Base-by-base conservation (phyloP, 2,329 filamentous ascomycete genomes). In the Venturia asperata region DNA sequence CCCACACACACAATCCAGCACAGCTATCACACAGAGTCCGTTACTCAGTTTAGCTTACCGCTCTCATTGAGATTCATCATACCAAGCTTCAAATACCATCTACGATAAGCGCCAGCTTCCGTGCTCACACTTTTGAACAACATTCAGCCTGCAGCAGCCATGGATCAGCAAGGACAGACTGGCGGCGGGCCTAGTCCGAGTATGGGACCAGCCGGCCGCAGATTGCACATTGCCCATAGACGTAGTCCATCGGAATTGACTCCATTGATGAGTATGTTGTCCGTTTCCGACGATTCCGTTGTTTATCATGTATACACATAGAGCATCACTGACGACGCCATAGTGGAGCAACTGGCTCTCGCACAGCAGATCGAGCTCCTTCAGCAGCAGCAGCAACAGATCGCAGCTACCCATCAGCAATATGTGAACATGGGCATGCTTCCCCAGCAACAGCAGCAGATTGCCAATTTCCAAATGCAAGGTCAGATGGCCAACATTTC, bases 371-470 rank as follows among this genome's bases (percentile, higher is more conserved):
- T 97, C 74, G 93, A 97, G 79, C 85, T 95, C 75, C 84, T 97
- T 74, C 93, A 97, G 81, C 92, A 96, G 77, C 94, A 97, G 77
- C 94, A 97, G 77, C 92, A 97, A 78, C 92, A 97, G 76, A 95
- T 97, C 74, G 91, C 95, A 79, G 91, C 91, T 71, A 94, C 91
- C 69, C 92, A 97, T 74, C 92, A 97, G 79, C 93, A 97, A 79
- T 97, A 96, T 81, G 89, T 96, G 73, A 96, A 94, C 77, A 92
- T 97, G 90, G 91, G 91, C 76, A 92, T 97, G 84, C 87, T 97
- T 72, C 88, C 89, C 70, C 88, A 90, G 64, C 89, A 90, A 72
- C 93, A 97, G 79, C 84, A 86, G 70, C 52, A 58, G 52, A 82
- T 97, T 67, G 86, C 85, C 70, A 87, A 86, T 70, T 84, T 83